These are phyloP conservation scores for Phylloporus sp. DNA, from an alignment of 1,284 basidiomycete species.

Conservation along the genomic window DNA sequence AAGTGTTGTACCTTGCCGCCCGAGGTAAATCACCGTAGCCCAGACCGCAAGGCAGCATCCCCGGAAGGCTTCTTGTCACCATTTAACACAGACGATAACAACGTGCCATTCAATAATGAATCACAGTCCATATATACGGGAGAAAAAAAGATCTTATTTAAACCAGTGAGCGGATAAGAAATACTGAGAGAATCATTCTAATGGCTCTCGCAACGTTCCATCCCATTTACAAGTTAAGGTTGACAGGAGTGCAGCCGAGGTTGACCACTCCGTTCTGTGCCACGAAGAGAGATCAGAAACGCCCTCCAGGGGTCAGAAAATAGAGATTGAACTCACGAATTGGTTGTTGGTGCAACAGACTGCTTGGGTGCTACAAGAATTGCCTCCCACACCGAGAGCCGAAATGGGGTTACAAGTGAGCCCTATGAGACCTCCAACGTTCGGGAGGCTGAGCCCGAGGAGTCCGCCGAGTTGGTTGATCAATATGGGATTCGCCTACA, in stretches of 20 bases:
- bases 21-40: no score
- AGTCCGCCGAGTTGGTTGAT: not conserved
- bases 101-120: no score
- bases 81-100: no score
- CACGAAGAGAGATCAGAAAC: not conserved
- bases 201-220: no score
- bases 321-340: conserved; percentile 6
- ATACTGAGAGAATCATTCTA: no score
- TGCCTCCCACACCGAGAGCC: not conserved
- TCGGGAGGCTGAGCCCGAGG: not conserved
- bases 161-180: no score
- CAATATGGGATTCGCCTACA: not conserved
- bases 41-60: no score
- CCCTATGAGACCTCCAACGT: not conserved
- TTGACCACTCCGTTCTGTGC: conserved; percentile 17
- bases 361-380: conserved; percentile 11
- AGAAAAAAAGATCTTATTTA: no score
- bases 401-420: conserved; percentile 7
- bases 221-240: conserved; percentile 4
- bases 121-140: no score
- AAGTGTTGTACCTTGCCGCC: no score
- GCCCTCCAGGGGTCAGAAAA: no score
- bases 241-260: conserved; percentile 18
- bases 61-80: no score
- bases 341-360: conserved; percentile 19